A percentile compares a stretch with the other conserved stretches of the same genome.
phyloP scores from a whole-genome alignment of 257 asterid species.

The Phtheirospermum japonicum region DNA sequence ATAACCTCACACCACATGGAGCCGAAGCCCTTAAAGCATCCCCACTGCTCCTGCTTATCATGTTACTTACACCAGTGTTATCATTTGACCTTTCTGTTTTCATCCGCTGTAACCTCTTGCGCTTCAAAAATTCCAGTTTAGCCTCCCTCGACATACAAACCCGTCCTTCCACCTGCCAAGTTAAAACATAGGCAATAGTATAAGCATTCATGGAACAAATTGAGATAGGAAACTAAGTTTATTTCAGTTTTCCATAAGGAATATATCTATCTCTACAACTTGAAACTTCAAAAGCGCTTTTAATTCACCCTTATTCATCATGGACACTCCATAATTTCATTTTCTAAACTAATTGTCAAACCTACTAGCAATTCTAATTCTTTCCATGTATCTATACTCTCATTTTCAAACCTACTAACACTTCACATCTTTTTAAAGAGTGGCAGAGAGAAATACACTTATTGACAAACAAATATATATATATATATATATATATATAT shows the following conservation, averaged over 20 bases:
- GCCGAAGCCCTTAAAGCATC: slow-evolving; percentile 72
- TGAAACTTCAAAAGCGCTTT: too few relatives aligned
- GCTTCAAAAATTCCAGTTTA: slow-evolving; percentile 78
- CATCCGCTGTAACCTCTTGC: slow-evolving; percentile 74
- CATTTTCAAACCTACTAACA: background rate
- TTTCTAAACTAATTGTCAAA: background rate
- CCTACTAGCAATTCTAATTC: too few relatives aligned
- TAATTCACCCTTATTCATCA: too few relatives aligned
- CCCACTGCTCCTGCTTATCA: slow-evolving; percentile 70
- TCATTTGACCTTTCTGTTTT: slow-evolving; percentile 54
- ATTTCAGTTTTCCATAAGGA: too few relatives aligned
- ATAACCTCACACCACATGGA: slow-evolving; percentile 79
- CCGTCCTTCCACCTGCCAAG: slow-evolving; percentile 87
- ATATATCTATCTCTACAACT: too few relatives aligned
- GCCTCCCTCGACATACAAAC: slow-evolving; percentile 72
- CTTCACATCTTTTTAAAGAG: background rate
- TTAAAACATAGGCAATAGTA: slow-evolving; percentile 26
- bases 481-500: too few relatives aligned
- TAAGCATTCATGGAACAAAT: background rate
- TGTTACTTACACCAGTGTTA: slow-evolving; percentile 38
- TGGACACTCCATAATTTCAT: too few relatives aligned
- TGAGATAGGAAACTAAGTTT: slow-evolving; percentile 21
- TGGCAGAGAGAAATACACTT: background rate
- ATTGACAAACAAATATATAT: background rate
- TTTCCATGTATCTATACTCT: too few relatives aligned